Conservation (phyloP, 768 basidiomycete species). For the Punctularia strigosozonata region DNA sequence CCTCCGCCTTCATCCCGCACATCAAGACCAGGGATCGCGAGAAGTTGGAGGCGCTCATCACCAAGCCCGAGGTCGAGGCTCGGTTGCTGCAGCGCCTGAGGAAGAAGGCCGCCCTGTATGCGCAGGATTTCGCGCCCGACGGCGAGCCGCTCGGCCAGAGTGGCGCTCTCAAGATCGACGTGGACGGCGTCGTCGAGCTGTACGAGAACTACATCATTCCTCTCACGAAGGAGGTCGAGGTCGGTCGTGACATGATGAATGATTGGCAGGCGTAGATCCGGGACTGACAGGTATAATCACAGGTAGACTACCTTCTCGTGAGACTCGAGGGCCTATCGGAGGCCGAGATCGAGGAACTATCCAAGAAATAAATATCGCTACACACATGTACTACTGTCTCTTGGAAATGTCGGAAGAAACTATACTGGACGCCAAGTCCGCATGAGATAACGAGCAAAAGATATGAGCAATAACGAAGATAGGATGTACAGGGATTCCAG, state of each 20-base stretch:
- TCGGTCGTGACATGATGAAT: no score
- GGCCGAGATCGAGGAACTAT: slow-evolving; percentile 64
- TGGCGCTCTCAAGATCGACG: slow-evolving; percentile 58
- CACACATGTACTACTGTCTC: not conserved
- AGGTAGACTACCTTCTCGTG: slow-evolving; percentile 94
- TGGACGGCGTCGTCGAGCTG: slow-evolving; percentile 84
- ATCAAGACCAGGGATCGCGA: slow-evolving; percentile 69
- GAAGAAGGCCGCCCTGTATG: slow-evolving; percentile 68
- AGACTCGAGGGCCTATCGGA: slow-evolving; percentile 79
- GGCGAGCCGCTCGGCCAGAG: not conserved
- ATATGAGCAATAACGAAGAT: no score
- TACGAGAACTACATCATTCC: slow-evolving; percentile 97
- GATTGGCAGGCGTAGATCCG: no score
- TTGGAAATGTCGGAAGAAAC: slow-evolving; percentile 1
- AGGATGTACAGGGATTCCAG: no score
- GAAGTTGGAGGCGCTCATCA: slow-evolving; percentile 78
- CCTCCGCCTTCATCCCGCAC: slow-evolving; percentile 84
- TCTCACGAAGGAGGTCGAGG: slow-evolving; percentile 97
- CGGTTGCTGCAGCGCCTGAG: slow-evolving; percentile 71
- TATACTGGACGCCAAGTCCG: slow-evolving; percentile 13
- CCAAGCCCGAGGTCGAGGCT: slow-evolving; percentile 93
- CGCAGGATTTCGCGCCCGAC: slow-evolving; percentile 8
- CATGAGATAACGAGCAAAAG: no score
- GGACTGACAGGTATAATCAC: no score
- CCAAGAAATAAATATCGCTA: slow-evolving; percentile 9